phyloP scores from a whole-genome alignment of 2,329 filamentous ascomycete genomes.

The Diaporthe aspalathi region DNA sequence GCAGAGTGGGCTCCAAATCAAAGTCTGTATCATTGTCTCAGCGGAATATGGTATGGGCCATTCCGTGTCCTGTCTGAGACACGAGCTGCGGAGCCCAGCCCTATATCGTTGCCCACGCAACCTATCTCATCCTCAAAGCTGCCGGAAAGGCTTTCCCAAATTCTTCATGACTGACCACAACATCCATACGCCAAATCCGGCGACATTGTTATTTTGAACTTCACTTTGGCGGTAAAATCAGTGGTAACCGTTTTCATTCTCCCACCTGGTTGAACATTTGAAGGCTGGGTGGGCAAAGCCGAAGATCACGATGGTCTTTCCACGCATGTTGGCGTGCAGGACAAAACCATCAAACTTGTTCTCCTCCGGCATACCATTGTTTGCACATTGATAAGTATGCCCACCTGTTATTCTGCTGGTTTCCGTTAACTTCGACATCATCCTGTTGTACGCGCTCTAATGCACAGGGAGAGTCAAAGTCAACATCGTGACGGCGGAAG shows the following conservation, averaged over 20 bases:
- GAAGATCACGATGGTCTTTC: too few relatives aligned
- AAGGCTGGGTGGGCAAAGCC: too few relatives aligned
- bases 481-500: too few relatives aligned
- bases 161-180: background rate
- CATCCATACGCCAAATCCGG: background rate
- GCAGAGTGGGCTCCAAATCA: background rate
- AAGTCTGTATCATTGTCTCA: background rate
- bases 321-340: too few relatives aligned
- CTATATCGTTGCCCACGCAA: background rate
- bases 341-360: too few relatives aligned
- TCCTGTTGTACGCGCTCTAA: too few relatives aligned
- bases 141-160: background rate
- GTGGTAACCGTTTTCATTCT: background rate
- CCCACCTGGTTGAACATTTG: background rate
- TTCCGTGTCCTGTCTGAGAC: background rate
- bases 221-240: background rate
- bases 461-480: too few relatives aligned
- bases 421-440: too few relatives aligned
- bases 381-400: too few relatives aligned
- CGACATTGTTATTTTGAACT: background rate
- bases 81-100: background rate
- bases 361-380: too few relatives aligned
- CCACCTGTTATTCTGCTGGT: too few relatives aligned
- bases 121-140: background rate
- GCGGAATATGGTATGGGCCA: background rate